A percentile compares a stretch with the other conserved stretches of the same genome.
Conservation (phyloP, 2,329 filamentous ascomycete species). For the Ophiostoma australiae region DNA sequence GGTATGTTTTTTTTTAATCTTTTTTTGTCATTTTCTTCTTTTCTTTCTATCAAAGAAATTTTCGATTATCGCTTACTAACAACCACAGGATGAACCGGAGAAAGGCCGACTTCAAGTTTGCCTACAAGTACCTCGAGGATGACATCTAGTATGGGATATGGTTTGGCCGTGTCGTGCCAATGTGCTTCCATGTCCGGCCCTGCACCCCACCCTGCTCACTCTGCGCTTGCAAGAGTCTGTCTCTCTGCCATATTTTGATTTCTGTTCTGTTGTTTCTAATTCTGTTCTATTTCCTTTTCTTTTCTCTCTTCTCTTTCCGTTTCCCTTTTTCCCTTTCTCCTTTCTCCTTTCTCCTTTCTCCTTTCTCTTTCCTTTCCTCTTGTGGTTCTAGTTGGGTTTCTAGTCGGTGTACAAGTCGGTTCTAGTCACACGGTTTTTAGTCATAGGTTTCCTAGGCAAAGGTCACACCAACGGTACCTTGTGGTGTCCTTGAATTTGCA, state of each 20-base stretch:
- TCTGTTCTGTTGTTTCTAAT: background rate
- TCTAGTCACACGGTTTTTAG: conserved; percentile 2
- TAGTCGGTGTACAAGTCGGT: conserved; percentile 4
- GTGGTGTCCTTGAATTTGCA: conserved; percentile 8
- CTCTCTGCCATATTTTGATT: background rate
- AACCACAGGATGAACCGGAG: conserved; percentile 85
- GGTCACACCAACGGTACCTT: conserved; percentile 6
- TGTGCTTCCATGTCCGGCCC: background rate
- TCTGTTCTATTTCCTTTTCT: background rate
- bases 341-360: background rate
- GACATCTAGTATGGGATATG: conserved; percentile 55
- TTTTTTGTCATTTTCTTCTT: conserved; percentile 8
- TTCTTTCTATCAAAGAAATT: too few species aligned
- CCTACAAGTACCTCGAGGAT: conserved; percentile 95
- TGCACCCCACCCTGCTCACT: background rate
- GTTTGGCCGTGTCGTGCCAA: background rate
- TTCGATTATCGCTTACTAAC: background rate
- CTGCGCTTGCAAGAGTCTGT: background rate
- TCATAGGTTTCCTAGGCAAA: conserved; percentile 8
- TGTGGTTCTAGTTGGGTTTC: conserved; percentile 4
- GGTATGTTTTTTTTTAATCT: conserved; percentile 54
- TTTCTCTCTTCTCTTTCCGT: too few species aligned
- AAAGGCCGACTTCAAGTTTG: conserved; percentile 97
- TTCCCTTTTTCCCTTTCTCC: background rate
- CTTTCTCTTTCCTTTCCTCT: background rate